phyloP scores from a whole-genome alignment of 331 rosid genomes.

The Telfairia occidentalis region DNA sequence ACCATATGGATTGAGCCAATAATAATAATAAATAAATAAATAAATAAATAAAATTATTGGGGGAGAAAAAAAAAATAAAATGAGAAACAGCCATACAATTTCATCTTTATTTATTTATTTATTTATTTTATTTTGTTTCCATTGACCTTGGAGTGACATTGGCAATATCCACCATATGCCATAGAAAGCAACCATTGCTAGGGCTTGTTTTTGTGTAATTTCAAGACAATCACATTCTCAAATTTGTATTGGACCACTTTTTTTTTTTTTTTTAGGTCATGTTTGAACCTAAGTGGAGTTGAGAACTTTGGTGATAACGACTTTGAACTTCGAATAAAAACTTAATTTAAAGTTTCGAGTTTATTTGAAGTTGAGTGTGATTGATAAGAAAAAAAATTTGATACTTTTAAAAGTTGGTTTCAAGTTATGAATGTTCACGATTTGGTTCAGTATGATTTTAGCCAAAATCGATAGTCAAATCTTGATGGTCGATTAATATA shows the following conservation, averaged over 20 bases:
- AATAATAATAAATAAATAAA: no score
- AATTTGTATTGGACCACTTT: background rate
- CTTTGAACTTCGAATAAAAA: background rate
- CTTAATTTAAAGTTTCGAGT: background rate
- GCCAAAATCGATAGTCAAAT: no score
- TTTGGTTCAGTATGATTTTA: no score
- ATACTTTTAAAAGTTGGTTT: background rate
- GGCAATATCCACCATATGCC: constrained; percentile 26
- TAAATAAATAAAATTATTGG: background rate
- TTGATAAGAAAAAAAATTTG: no score
- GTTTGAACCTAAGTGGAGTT: background rate
- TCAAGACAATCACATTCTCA: background rate
- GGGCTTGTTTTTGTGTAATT: background rate
- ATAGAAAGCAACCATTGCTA: background rate
- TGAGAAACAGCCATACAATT: background rate
- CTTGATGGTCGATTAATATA: no score
- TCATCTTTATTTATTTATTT: background rate
- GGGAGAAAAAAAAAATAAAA: background rate
- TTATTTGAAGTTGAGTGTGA: background rate
- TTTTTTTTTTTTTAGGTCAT: background rate
- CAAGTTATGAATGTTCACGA: no score
- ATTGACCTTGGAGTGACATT: constrained; percentile 18
- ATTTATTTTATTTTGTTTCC: background rate
- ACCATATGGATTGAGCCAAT: background rate
- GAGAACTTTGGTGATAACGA: background rate